phyloP scores from a whole-genome alignment of 2,329 filamentous ascomycete genomes.

The Cladosporium cucumerinum region DNA sequence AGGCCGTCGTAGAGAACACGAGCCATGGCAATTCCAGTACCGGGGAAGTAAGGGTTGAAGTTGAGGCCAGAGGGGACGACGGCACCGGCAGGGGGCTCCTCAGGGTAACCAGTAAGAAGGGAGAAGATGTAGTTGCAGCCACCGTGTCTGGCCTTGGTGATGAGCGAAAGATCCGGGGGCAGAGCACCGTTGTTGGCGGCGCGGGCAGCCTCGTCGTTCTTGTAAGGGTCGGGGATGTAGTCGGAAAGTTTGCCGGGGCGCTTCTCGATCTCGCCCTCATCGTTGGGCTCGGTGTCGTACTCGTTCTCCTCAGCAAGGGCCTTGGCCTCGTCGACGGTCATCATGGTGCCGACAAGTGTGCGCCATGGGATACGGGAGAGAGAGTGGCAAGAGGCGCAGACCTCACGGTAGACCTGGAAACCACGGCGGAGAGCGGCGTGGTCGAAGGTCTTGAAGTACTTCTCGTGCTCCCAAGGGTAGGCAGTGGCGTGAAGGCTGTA shows the following conservation, averaged over 20 bases:
- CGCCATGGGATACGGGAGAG: constrained; percentile 92
- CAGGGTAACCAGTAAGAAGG: constrained; percentile 93
- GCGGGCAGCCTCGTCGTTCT: constrained; percentile 97
- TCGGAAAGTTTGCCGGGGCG: constrained; percentile 97
- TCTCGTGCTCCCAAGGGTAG: constrained; percentile 94
- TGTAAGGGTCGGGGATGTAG: constrained; percentile 92
- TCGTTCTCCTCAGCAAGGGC: constrained; percentile 95
- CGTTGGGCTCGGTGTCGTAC: constrained; percentile 97
- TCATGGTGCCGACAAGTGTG: constrained; percentile 79
- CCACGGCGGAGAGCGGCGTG: constrained; percentile 96
- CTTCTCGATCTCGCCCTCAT: constrained; percentile 97
- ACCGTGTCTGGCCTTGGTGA: constrained; percentile 95
- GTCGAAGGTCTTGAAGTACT: constrained; percentile 94
- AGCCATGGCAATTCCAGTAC: constrained; percentile 97
- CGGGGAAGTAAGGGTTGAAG: constrained; percentile 99
- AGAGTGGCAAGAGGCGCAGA: constrained; percentile 97
- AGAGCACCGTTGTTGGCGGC: constrained; percentile 98
- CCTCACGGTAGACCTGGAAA: constrained; percentile 99
- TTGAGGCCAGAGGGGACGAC: constrained; percentile 84
- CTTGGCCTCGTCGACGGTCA: constrained; percentile 98
- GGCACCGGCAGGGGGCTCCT: constrained; percentile 89
- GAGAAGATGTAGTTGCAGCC: constrained; percentile 99
- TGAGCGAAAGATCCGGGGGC: constrained; percentile 94
- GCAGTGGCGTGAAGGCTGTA: constrained; percentile 80
- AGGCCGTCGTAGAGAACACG: constrained; percentile 97